These are phyloP conservation scores for Pseudopithomyces maydicus DNA, from an alignment of 2,329 filamentous ascomycete genomes.

Conservation along the genomic window DNA sequence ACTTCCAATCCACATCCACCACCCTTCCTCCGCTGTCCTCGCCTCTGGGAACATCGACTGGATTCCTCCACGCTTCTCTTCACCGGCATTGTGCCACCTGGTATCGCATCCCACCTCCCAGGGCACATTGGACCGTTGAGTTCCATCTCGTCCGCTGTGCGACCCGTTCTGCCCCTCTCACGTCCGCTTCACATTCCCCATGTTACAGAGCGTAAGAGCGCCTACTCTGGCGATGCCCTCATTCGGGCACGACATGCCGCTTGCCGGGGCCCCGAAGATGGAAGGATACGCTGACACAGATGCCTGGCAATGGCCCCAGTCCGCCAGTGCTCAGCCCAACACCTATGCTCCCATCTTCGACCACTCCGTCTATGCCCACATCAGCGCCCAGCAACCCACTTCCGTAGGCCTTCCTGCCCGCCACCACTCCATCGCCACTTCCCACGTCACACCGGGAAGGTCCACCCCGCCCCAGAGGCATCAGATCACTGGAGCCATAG, in stretches of 20 bases:
- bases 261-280: slow-evolving; percentile 38
- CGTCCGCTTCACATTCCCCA: slow-evolving; percentile 23
- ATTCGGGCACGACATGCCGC: slow-evolving; percentile 41
- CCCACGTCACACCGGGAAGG: slow-evolving; percentile 30
- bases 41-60: not conserved
- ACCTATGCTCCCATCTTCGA: slow-evolving; percentile 37
- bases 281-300: slow-evolving; percentile 38
- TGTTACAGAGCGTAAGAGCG: slow-evolving; percentile 44
- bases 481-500: slow-evolving; percentile 32
- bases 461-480: slow-evolving; percentile 35
- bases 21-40: not conserved
- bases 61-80: not conserved
- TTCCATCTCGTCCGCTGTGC: slow-evolving; percentile 3
- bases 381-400: slow-evolving; percentile 26
- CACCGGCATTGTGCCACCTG: not conserved
- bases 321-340: slow-evolving; percentile 27
- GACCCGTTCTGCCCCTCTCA: slow-evolving; percentile 2
- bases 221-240: slow-evolving; percentile 43
- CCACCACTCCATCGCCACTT: slow-evolving; percentile 38
- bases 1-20: not conserved
- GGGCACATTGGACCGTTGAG: not conserved
- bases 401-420: slow-evolving; percentile 24
- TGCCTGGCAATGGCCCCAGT: slow-evolving; percentile 38
- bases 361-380: slow-evolving; percentile 34
- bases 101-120: not conserved